These are phyloP conservation scores for Trametes versicolor DNA, from an alignment of 1,284 basidiomycete species.

Conservation along the genomic window DNA sequence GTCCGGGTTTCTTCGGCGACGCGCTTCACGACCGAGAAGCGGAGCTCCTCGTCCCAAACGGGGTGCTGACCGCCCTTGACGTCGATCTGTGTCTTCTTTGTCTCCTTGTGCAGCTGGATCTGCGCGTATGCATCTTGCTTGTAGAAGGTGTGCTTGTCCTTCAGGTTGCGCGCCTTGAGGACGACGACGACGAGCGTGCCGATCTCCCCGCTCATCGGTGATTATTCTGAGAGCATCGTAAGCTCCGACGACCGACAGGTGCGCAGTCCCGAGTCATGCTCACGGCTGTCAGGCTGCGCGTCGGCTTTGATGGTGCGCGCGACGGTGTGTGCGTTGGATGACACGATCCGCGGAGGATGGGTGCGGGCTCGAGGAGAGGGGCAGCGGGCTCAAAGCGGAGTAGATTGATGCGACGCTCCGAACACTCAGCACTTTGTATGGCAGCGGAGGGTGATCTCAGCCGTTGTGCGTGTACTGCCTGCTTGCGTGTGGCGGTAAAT, in stretches of 20 bases:
- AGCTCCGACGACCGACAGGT: background rate
- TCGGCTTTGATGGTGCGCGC: background rate
- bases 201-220: slow-evolving; percentile 42
- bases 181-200: slow-evolving; percentile 80
- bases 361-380: background rate
- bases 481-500: background rate
- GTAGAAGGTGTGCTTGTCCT: slow-evolving; percentile 77
- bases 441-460: background rate
- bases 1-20: slow-evolving; percentile 58
- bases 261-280: background rate
- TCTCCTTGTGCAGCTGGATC: slow-evolving; percentile 53
- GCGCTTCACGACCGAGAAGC: slow-evolving; percentile 64
- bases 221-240: background rate
- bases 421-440: background rate
- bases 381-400: background rate
- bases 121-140: slow-evolving; percentile 80
- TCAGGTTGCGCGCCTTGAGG: slow-evolving; percentile 77
- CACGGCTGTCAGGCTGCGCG: background rate
- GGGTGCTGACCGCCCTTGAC: slow-evolving; percentile 82
- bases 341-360: background rate
- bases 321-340: background rate
- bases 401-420: slow-evolving; percentile 4
- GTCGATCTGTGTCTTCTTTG: slow-evolving; percentile 68
- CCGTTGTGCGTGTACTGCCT: background rate
- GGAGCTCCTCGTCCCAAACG: slow-evolving; percentile 79